These are phyloP conservation scores for Fusarium torreyae DNA, from an alignment of 2,329 filamentous ascomycete genomes.

Conservation along the genomic window DNA sequence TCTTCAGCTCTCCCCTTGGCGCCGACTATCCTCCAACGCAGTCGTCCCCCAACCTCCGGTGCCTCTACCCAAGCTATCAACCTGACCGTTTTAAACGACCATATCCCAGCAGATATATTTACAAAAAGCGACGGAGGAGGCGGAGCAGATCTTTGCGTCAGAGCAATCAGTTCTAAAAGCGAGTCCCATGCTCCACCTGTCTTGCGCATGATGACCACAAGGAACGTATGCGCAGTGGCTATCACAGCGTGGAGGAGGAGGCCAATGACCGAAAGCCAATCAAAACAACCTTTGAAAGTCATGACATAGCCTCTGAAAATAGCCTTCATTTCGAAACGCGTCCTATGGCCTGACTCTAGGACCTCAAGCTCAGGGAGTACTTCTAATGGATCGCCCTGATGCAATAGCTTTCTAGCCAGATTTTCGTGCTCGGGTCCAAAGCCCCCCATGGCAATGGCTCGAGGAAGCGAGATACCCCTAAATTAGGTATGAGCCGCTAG, in stretches of 20 bases:
- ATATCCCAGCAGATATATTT: neutral
- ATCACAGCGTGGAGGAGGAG: constrained; percentile 8
- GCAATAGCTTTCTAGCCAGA: neutral
- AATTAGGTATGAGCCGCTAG: neutral
- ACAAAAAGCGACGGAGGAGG: neutral
- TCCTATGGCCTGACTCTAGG: neutral
- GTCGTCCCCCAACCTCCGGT: neutral
- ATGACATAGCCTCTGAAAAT: constrained; percentile 11
- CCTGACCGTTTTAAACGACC: neutral
- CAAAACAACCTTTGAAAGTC: neutral
- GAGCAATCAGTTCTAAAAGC: constrained; percentile 6
- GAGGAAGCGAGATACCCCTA: neutral
- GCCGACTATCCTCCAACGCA: neutral
- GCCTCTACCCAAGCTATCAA: neutral
- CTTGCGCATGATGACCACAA: neutral
- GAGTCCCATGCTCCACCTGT: neutral
- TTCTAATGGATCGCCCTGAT: neutral
- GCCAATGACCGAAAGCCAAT: neutral
- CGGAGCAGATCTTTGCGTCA: neutral
- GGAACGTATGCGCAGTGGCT: neutral
- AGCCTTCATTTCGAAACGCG: neutral
- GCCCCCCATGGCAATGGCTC: neutral
- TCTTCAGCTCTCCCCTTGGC: neutral
- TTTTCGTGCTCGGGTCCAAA: neutral
- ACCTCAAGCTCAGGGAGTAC: neutral